These are phyloP conservation scores for Acanthamoeba quina DNA, from an alignment of 208 protist genomes.

Conservation along the genomic window DNA sequence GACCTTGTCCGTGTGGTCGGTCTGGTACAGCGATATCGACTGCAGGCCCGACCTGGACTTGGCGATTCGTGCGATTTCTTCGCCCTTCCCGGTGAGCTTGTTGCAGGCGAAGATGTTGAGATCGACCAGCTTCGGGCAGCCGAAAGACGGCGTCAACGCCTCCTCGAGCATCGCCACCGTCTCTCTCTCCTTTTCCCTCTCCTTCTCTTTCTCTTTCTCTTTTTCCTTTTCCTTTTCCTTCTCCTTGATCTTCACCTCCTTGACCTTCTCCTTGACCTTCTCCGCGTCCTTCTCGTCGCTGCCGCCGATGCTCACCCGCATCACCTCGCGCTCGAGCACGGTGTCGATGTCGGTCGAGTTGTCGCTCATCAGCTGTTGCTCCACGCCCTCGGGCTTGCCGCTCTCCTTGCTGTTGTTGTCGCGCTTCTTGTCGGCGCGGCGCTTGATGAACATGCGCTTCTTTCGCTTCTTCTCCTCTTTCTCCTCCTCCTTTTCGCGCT, in stretches of 20 bases:
- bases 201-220: not conserved
- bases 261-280: not conserved
- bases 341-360: not conserved
- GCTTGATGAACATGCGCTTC: conserved; percentile 67
- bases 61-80: conserved; percentile 51
- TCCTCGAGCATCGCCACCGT: conserved; percentile 6
- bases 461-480: conserved; percentile 48
- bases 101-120: conserved; percentile 58
- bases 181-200: not conserved
- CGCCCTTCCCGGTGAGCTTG: conserved; percentile 59
- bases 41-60: conserved; percentile 49
- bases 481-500: conserved; percentile 37
- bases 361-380: not conserved
- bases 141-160: not conserved
- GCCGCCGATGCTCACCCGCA: not conserved
- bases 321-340: not conserved
- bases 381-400: not conserved
- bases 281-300: not conserved
- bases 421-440: conserved; percentile 13
- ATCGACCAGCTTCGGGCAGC: conserved; percentile 56
- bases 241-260: not conserved
- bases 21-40: conserved; percentile 68
- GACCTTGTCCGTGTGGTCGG: conserved; percentile 54
- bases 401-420: not conserved
- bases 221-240: not conserved